These are phyloP conservation scores for Micromonas pusilla DNA, from an alignment of 139 green algal species.

Conservation along the genomic window DNA sequence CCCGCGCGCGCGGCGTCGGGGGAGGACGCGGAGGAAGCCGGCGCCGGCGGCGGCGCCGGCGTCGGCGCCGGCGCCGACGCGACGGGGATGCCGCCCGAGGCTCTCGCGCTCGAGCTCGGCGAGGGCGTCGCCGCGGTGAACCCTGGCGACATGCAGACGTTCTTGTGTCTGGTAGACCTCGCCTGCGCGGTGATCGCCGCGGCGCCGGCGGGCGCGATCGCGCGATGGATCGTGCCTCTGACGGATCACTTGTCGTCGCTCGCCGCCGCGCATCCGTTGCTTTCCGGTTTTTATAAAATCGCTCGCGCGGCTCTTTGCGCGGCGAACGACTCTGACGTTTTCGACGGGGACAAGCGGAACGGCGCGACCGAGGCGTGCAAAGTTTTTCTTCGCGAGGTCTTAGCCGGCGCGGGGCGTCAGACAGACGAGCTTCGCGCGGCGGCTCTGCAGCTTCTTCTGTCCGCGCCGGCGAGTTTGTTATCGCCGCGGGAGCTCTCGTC, in stretches of 20 bases:
- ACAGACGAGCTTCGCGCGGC: neutral
- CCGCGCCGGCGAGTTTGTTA: neutral
- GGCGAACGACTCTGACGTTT: neutral
- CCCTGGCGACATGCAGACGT: constrained; percentile 20
- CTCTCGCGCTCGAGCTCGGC: neutral
- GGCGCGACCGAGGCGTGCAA: neutral
- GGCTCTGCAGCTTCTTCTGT: neutral
- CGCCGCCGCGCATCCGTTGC: neutral
- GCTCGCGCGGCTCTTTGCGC: neutral
- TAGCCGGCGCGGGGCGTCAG: neutral
- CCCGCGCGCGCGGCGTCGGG: neutral
- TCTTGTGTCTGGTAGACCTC: constrained; percentile 6
- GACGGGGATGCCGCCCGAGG: neutral
- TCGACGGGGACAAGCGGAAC: neutral
- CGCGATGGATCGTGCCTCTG: neutral
- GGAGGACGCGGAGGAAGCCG: neutral
- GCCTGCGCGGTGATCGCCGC: neutral
- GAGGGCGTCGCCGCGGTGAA: neutral
- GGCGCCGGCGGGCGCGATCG: neutral
- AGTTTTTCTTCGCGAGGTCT: constrained; percentile 9
- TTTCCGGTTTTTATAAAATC: constrained; percentile 22
- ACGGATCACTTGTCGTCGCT: neutral
- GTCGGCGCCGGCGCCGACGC: no score
- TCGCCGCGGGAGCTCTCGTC: neutral
- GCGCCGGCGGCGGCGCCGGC: no score